Conservation (phyloP, 1,139 yeast genomes). For the Candida tropicalis region DNA sequence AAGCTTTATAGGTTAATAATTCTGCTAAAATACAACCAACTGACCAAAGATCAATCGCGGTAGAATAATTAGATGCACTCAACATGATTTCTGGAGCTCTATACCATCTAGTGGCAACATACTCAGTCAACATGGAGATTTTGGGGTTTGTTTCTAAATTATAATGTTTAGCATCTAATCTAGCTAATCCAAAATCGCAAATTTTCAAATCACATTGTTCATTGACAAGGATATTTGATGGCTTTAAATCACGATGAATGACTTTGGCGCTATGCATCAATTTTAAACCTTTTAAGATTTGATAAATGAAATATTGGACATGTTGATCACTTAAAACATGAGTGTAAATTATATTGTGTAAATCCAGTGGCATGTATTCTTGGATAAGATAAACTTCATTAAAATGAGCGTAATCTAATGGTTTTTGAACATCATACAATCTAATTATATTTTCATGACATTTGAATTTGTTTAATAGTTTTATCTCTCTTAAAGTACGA, state of each 20-base stretch:
- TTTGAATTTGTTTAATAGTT: slow-evolving; percentile 79
- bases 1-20: slow-evolving; percentile 81
- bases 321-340: slow-evolving; percentile 89
- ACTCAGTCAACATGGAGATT: slow-evolving; percentile 77
- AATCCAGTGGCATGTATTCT: slow-evolving; percentile 95
- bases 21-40: slow-evolving; percentile 96
- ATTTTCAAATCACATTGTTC: slow-evolving; percentile 93
- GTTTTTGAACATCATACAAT: slow-evolving; percentile 88
- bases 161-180: slow-evolving; percentile 44
- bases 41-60: slow-evolving; percentile 96
- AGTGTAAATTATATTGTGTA: slow-evolving; percentile 86
- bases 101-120: slow-evolving; percentile 97
- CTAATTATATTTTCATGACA: slow-evolving; percentile 88
- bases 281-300: slow-evolving; percentile 85
- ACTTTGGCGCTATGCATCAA: slow-evolving; percentile 91
- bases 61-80: slow-evolving; percentile 81
- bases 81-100: slow-evolving; percentile 97
- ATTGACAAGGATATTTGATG: slow-evolving; percentile 81
- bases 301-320: slow-evolving; percentile 90
- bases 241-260: slow-evolving; percentile 90
- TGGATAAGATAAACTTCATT: slow-evolving; percentile 90
- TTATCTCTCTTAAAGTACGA: slow-evolving; percentile 86
- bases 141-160: slow-evolving; percentile 31
- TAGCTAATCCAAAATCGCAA: slow-evolving; percentile 93
- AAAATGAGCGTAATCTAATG: slow-evolving; percentile 72